Percentiles rank a stretch among this genome's conserved stretches.
These are phyloP conservation scores for Fusarium chaquense DNA, from an alignment of 2,329 filamentous ascomycete species.

Conservation along the genomic window DNA sequence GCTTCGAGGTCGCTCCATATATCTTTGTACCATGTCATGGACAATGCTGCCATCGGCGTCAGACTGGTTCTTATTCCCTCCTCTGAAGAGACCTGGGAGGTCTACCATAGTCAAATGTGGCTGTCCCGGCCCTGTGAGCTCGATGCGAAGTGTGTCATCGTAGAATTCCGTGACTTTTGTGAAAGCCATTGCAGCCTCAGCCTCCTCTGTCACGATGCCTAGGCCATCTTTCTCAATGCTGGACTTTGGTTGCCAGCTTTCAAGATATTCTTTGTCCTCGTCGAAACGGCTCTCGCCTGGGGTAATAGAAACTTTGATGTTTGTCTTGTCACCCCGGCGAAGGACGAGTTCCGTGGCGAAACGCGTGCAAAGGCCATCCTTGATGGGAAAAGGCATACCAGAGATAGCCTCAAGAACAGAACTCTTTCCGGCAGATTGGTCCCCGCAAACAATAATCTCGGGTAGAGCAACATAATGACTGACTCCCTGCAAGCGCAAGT, in stretches of 20 bases:
- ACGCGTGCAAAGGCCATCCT: conserved; percentile 70
- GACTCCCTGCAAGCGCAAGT: conserved; percentile 53
- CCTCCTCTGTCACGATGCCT: conserved; percentile 54
- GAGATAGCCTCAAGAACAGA: conserved; percentile 74
- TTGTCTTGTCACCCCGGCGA: conserved; percentile 50
- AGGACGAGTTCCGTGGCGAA: conserved; percentile 73
- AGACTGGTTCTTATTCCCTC: conserved; percentile 58
- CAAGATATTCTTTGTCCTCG: neutral
- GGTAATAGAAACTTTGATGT: conserved; percentile 52
- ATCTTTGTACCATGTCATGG: conserved; percentile 61
- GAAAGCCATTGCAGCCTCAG: conserved; percentile 64
- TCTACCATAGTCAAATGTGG: conserved; percentile 71
- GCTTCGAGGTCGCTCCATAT: conserved; percentile 68
- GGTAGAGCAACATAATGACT: conserved; percentile 56
- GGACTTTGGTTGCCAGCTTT: conserved; percentile 37
- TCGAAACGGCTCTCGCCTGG: conserved; percentile 31
- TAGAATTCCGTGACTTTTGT: conserved; percentile 54
- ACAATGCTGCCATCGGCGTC: conserved; percentile 60
- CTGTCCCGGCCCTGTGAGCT: conserved; percentile 61
- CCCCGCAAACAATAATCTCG: conserved; percentile 67
- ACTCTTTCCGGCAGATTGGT: conserved; percentile 73
- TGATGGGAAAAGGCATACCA: conserved; percentile 68
- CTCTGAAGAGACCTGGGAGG: conserved; percentile 64
- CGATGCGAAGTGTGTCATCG: conserved; percentile 62
- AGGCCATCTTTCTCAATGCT: conserved; percentile 29